These are phyloP conservation scores for Phaeotremella skinneri DNA, from an alignment of 768 basidiomycete genomes.

Conservation along the genomic window DNA sequence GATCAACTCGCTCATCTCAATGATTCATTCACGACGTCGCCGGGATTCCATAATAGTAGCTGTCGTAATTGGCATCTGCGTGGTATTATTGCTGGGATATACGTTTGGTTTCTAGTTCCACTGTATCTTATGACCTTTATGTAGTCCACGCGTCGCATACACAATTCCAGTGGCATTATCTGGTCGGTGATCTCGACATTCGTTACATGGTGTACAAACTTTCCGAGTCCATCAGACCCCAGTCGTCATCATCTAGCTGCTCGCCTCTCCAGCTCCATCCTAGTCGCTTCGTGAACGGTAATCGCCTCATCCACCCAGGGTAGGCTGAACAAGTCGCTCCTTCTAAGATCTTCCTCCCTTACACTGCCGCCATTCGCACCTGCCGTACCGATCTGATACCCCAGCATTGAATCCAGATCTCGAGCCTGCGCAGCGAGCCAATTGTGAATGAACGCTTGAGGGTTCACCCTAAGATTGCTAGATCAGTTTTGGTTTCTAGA, in stretches of 20 bases:
- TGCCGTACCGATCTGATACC: slow-evolving; percentile 67
- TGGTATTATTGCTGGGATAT: slow-evolving; percentile 63
- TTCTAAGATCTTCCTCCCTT: slow-evolving; percentile 79
- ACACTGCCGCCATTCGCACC: slow-evolving; percentile 54
- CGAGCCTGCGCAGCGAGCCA: slow-evolving; percentile 91
- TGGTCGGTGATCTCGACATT: too few species aligned
- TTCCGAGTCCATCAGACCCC: too few species aligned
- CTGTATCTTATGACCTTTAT: too few species aligned
- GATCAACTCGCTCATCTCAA: slow-evolving; percentile 79
- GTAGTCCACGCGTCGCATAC: too few species aligned
- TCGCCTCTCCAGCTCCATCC: slow-evolving; percentile 55
- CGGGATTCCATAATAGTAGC: slow-evolving; percentile 88
- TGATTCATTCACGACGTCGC: slow-evolving; percentile 88
- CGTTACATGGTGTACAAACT: too few species aligned
- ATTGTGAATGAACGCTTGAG: slow-evolving; percentile 72
- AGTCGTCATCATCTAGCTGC: not conserved
- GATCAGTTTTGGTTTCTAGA: not conserved
- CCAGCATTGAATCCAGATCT: slow-evolving; percentile 84
- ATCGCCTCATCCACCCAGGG: slow-evolving; percentile 87
- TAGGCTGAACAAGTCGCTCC: slow-evolving; percentile 85
- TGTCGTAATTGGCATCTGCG: slow-evolving; percentile 78
- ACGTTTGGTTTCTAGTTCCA: slow-evolving; percentile 41
- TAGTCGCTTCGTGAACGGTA: slow-evolving; percentile 76
- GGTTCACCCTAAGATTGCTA: slow-evolving; percentile 53
- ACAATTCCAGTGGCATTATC: too few species aligned